phyloP scores from a whole-genome alignment of 129 eudicot species.

The Gnaphalium uliginosum region DNA sequence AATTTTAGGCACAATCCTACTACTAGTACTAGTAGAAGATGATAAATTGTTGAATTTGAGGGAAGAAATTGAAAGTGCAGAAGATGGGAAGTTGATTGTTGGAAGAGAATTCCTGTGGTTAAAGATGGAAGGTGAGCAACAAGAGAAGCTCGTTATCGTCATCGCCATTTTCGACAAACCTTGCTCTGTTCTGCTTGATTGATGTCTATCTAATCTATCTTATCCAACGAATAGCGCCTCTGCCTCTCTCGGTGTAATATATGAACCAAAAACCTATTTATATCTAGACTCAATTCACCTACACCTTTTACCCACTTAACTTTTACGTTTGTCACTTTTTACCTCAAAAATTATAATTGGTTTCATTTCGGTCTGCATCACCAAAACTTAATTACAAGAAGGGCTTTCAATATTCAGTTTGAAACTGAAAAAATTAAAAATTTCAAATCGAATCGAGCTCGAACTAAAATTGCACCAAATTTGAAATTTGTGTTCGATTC shows the following conservation, averaged over 20 bases:
- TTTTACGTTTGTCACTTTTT: too few relatives aligned
- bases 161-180: neutral
- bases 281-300: neutral
- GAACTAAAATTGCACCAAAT: too few relatives aligned
- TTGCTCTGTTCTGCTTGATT: too few relatives aligned
- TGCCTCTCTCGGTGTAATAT: too few relatives aligned
- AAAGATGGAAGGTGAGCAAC: neutral
- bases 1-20: neutral
- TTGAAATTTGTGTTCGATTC: too few relatives aligned
- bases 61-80: neutral
- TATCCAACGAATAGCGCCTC: neutral
- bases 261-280: neutral
- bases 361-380: too few relatives aligned
- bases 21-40: neutral
- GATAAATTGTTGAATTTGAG: neutral
- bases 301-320: neutral
- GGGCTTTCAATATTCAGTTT: too few relatives aligned
- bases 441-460: too few relatives aligned
- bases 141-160: neutral
- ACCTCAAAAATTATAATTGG: too few relatives aligned
- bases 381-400: too few relatives aligned
- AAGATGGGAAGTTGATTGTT: neutral
- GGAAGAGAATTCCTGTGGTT: neutral
- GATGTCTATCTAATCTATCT: neutral
- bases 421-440: too few relatives aligned